Conservation (phyloP, 768 basidiomycete genomes). For the Phylloporus sp. region DNA sequence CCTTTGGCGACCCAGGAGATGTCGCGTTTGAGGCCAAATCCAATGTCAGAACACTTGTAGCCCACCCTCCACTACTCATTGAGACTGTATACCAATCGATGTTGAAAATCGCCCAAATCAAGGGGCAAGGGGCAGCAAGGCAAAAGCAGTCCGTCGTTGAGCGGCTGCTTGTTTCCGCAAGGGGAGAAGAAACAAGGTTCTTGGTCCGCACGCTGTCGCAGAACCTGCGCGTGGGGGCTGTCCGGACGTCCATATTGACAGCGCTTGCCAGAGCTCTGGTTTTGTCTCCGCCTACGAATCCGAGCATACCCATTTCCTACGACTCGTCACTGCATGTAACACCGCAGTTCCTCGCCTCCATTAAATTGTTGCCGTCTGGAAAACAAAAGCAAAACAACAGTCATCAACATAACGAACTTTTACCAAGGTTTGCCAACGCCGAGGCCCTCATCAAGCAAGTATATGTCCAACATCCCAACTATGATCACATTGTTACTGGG, state of each 20-base stretch:
- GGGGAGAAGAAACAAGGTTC: slow-evolving; percentile 85
- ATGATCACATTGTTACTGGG: slow-evolving; percentile 62
- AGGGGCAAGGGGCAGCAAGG: slow-evolving; percentile 72
- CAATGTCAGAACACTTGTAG: slow-evolving; percentile 66
- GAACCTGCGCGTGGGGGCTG: slow-evolving; percentile 85
- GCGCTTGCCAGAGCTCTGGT: slow-evolving; percentile 78
- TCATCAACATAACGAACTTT: slow-evolving; percentile 34
- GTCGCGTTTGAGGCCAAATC: slow-evolving; percentile 84
- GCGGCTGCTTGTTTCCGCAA: slow-evolving; percentile 76
- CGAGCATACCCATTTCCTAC: slow-evolving; percentile 14
- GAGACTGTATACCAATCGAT: slow-evolving; percentile 64
- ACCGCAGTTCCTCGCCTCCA: slow-evolving; percentile 16
- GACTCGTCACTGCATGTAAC: slow-evolving; percentile 30
- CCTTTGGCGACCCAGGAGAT: slow-evolving; percentile 81
- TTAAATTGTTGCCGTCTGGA: slow-evolving; percentile 12
- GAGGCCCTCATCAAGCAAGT: slow-evolving; percentile 66
- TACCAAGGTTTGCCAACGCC: slow-evolving; percentile 47
- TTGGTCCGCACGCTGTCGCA: slow-evolving; percentile 70
- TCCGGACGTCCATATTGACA: slow-evolving; percentile 74
- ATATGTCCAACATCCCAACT: slow-evolving; percentile 77
- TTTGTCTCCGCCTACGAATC: slow-evolving; percentile 43
- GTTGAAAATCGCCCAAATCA: slow-evolving; percentile 60
- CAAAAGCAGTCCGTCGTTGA: slow-evolving; percentile 77
- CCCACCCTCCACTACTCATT: slow-evolving; percentile 65
- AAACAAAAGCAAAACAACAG: slow-evolving; percentile 32